Evolutionary conservation across 805 yeast genomes (phyloP).

Genomic region (Yarrowia keelungensis): DNA sequence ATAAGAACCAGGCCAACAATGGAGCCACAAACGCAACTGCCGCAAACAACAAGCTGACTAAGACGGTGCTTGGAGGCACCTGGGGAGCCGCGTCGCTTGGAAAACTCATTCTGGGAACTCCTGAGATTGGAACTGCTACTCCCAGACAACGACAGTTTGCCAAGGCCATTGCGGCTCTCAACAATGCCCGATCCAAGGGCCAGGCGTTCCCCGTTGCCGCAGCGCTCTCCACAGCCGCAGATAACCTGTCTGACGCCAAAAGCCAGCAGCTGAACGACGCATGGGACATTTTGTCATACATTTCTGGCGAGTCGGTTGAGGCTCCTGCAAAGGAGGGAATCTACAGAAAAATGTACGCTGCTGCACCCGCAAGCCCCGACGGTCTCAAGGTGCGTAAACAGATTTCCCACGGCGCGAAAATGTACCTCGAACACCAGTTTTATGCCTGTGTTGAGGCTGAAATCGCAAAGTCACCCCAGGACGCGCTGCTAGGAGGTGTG

Average conservation of each 20-base stretch:
- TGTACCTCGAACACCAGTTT: conserved; percentile 77
- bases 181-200: conserved; percentile 67
- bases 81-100: conserved; percentile 52
- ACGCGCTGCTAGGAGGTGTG: conserved; percentile 64
- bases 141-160: conserved; percentile 56
- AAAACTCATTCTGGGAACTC: conserved; percentile 49
- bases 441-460: conserved; percentile 71
- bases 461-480: conserved; percentile 60
- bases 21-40: conserved; percentile 33
- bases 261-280: conserved; percentile 76
- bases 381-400: conserved; percentile 51
- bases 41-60: conserved; percentile 46
- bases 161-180: conserved; percentile 69
- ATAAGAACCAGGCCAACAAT: not conserved
- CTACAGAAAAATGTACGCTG: conserved; percentile 46
- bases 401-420: conserved; percentile 62
- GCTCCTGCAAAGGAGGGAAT: conserved; percentile 45
- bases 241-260: conserved; percentile 59
- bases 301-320: conserved; percentile 49
- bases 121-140: conserved; percentile 34
- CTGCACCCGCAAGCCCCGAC: conserved; percentile 44
- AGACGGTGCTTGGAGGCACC: conserved; percentile 42
- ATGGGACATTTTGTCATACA: conserved; percentile 68
- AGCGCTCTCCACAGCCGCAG: conserved; percentile 66
- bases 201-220: conserved; percentile 63